A percentile compares a stretch with the other conserved stretches of the same genome.
phyloP scores from a whole-genome alignment of 163 green algal genomes.

The Chlorella variabilis region DNA sequence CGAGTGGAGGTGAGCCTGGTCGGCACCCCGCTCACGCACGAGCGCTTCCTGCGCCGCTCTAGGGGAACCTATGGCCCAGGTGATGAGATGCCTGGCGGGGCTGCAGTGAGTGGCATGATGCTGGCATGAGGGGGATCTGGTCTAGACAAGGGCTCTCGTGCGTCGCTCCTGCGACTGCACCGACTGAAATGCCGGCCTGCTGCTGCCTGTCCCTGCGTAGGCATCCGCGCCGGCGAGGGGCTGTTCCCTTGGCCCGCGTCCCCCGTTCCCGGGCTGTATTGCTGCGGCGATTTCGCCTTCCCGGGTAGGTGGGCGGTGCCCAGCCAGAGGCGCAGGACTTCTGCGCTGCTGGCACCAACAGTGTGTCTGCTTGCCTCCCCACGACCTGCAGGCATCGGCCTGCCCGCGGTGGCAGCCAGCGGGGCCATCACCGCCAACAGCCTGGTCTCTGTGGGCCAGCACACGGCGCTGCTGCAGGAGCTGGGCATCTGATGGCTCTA shows the following conservation, averaged over 20 bases:
- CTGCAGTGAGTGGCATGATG: too few species aligned
- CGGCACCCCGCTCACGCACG: conserved; percentile 87
- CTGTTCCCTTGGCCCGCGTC: conserved; percentile 75
- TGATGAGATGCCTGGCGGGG: too few species aligned
- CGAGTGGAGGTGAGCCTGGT: conserved; percentile 75
- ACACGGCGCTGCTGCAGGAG: conserved; percentile 63
- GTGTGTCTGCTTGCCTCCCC: neutral
- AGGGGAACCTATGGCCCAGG: conserved; percentile 75
- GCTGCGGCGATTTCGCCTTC: conserved; percentile 33
- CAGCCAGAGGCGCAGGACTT: too few species aligned
- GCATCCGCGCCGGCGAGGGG: conserved; percentile 59
- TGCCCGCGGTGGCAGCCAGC: conserved; percentile 84
- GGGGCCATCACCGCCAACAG: conserved; percentile 89
- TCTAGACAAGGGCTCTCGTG: too few species aligned
- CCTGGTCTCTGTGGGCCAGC: conserved; percentile 66
- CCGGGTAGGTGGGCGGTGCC: neutral
- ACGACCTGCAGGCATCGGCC: conserved; percentile 75
- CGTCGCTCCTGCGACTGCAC: too few species aligned
- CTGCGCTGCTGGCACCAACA: neutral
- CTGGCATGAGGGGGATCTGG: too few species aligned
- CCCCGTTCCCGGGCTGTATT: conserved; percentile 59
- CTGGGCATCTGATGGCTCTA: conserved; percentile 33
- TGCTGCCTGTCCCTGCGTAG: conserved; percentile 36
- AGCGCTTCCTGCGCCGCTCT: conserved; percentile 78
- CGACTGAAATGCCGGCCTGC: neutral